phyloP scores from a whole-genome alignment of 495 filamentous ascomycete genomes.

The Chlorociboria aeruginascens region DNA sequence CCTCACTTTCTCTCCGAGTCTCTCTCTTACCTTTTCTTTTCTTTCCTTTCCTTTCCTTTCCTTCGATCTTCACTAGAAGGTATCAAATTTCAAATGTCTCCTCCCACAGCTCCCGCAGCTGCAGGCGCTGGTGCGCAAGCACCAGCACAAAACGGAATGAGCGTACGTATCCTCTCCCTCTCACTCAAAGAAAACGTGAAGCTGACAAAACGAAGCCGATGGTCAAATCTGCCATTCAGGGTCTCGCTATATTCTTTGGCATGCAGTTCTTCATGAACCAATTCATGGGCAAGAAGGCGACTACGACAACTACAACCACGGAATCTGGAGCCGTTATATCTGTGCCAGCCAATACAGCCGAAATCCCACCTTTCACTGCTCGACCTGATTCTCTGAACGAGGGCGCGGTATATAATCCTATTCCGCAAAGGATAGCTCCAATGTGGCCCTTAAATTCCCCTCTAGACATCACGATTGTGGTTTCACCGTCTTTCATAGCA shows the following conservation, averaged over 20 bases:
- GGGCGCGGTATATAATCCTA: slow-evolving; percentile 52
- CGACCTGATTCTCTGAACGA: slow-evolving; percentile 46
- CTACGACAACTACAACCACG: slow-evolving; percentile 33
- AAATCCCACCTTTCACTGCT: slow-evolving; percentile 52
- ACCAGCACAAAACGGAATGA: slow-evolving; percentile 9
- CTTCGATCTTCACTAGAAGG: slow-evolving; percentile 1
- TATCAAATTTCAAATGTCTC: slow-evolving; percentile 13
- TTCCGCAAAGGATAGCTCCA: slow-evolving; percentile 69
- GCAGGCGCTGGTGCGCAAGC: slow-evolving; percentile 12
- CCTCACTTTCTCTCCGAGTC: background rate
- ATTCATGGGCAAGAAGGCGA: slow-evolving; percentile 30
- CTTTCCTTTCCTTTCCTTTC: background rate
- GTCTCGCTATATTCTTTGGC: slow-evolving; percentile 56
- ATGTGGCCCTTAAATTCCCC: slow-evolving; percentile 74
- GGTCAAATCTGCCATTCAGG: slow-evolving; percentile 47
- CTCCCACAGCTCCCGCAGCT: slow-evolving; percentile 16
- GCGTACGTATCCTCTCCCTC: slow-evolving; percentile 7
- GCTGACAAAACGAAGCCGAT: slow-evolving; percentile 27
- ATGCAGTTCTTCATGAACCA: slow-evolving; percentile 47
- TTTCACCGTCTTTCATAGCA: slow-evolving; percentile 61
- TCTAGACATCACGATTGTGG: slow-evolving; percentile 76
- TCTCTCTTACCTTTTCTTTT: no score
- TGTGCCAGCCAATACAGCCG: slow-evolving; percentile 30
- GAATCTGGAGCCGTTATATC: slow-evolving; percentile 33
- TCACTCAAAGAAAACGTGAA: background rate